Conservation (phyloP, 768 basidiomycete species). For the Leccinum boreale region DNA sequence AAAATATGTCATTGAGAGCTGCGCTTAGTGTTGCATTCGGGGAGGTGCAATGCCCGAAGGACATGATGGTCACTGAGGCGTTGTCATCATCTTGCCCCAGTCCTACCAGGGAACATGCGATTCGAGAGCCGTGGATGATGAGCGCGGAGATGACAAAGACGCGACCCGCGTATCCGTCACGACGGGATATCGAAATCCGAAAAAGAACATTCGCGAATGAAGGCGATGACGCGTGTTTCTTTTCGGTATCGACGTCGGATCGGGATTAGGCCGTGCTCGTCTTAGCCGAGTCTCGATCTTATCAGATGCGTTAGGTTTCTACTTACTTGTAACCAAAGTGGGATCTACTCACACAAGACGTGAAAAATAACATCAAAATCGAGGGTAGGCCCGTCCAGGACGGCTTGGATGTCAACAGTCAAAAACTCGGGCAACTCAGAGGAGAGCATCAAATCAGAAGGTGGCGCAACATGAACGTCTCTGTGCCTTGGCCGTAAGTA, state of each 20-base stretch:
- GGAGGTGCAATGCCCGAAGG: not conserved
- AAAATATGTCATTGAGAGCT: not conserved
- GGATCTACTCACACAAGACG: no score
- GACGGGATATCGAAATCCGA: not conserved
- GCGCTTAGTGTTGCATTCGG: not conserved
- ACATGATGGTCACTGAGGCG: not conserved
- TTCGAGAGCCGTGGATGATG: not conserved
- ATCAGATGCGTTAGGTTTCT: not conserved
- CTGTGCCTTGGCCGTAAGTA: not conserved
- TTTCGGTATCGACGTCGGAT: not conserved
- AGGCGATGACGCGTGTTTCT: not conserved
- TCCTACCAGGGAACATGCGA: not conserved
- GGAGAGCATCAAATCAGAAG: not conserved
- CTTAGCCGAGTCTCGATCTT: not conserved
- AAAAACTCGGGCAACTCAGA: not conserved
- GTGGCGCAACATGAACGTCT: not conserved
- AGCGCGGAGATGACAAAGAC: not conserved
- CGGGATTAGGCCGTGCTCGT: no score
- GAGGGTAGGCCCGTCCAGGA: not conserved
- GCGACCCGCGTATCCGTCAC: not conserved
- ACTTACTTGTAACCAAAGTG: no score
- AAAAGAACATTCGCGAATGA: not conserved
- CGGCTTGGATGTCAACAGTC: not conserved
- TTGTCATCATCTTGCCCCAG: not conserved
- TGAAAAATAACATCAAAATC: no score